These are phyloP conservation scores for Corynespora cassiicola DNA, from an alignment of 2,329 filamentous ascomycete genomes.

Conservation along the genomic window DNA sequence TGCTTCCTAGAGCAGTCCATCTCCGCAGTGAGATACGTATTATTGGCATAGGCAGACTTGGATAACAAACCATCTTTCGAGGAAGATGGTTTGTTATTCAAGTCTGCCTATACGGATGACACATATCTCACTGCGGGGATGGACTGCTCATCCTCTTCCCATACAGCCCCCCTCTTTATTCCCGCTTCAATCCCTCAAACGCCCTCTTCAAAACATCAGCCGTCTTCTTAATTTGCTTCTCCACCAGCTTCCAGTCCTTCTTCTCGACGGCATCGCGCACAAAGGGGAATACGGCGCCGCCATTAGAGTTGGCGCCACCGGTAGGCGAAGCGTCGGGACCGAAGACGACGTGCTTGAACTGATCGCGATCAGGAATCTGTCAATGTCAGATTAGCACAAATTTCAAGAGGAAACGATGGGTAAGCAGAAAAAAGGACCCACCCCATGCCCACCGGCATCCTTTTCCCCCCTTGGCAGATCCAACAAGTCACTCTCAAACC, in stretches of 20 bases:
- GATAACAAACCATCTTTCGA: too few relatives aligned
- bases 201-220: conserved; percentile 71
- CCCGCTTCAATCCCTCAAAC: conserved; percentile 55
- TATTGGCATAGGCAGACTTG: too few relatives aligned
- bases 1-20: too few relatives aligned
- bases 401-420: not conserved
- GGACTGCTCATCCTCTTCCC: too few relatives aligned
- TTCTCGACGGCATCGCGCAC: conserved; percentile 80
- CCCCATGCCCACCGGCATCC: conserved; percentile 57
- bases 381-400: conserved; percentile 12
- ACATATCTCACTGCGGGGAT: too few relatives aligned
- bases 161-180: too few relatives aligned
- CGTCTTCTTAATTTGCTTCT: conserved; percentile 73
- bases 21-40: too few relatives aligned
- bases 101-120: too few relatives aligned
- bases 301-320: too few relatives aligned
- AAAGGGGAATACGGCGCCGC: conserved; percentile 75
- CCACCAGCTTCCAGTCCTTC: conserved; percentile 73
- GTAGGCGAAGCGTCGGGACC: conserved; percentile 78
- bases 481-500: conserved; percentile 82
- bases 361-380: conserved; percentile 77
- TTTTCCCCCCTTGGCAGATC: conserved; percentile 69
- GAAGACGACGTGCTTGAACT: conserved; percentile 93
- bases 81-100: too few relatives aligned
- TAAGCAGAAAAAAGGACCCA: conserved; percentile 55